Percentiles rank a stretch among this genome's conserved stretches.
phyloP scores from a whole-genome alignment of 2,329 filamentous ascomycete genomes.

The Albifimbria verrucaria region DNA sequence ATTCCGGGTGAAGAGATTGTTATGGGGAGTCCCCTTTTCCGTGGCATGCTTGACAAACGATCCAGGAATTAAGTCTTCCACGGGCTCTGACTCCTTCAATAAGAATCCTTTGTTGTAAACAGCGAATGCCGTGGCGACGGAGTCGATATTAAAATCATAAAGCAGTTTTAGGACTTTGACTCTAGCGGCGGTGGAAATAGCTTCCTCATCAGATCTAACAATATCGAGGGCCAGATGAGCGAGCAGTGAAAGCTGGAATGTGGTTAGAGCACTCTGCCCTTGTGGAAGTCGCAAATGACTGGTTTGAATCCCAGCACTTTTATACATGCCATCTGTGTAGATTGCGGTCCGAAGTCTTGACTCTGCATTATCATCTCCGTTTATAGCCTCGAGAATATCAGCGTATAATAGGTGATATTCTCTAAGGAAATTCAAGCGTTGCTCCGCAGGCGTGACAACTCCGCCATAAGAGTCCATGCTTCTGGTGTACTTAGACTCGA shows the following conservation, averaged over 20 bases:
- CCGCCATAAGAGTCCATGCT: neutral
- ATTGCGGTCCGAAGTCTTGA: neutral
- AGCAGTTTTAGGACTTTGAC: slow-evolving; percentile 1
- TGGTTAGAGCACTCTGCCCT: neutral
- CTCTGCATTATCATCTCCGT: neutral
- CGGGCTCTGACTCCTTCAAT: neutral
- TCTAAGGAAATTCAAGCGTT: slow-evolving; percentile 1
- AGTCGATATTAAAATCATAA: slow-evolving; percentile 1
- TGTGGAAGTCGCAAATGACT: neutral
- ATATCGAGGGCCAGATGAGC: neutral
- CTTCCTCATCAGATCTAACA: neutral
- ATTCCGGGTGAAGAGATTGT: neutral
- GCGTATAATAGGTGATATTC: slow-evolving; percentile 1
- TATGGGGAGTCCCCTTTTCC: neutral
- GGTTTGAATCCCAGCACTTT: neutral
- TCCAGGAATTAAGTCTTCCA: neutral
- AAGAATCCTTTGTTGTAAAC: neutral
- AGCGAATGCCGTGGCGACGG: neutral
- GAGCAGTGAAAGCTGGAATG: neutral
- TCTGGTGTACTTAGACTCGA: neutral
- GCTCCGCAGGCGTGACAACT: neutral
- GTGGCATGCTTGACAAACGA: neutral
- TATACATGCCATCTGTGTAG: neutral
- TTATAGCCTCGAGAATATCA: neutral
- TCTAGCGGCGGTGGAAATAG: slow-evolving; percentile 1